phyloP scores from a whole-genome alignment of 192 early-diverging fungal genomes.

The Coemansia sp. region DNA sequence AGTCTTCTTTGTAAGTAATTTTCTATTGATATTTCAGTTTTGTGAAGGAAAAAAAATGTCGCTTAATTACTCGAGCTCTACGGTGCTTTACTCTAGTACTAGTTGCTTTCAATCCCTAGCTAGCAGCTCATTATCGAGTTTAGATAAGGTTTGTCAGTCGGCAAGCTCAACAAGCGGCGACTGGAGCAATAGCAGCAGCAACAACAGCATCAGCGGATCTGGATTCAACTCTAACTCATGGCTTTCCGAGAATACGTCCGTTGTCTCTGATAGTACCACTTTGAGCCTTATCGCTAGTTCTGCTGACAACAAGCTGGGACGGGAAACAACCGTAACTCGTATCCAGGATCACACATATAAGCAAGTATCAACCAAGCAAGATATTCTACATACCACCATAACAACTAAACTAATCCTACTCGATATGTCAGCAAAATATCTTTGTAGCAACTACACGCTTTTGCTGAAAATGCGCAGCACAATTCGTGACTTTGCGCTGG shows the following conservation, averaged over 20 bases:
- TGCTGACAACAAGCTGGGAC: background rate
- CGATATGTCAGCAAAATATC: background rate
- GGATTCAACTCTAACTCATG: background rate
- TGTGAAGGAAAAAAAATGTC: background rate
- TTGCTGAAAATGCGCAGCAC: background rate
- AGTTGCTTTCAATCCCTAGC: background rate
- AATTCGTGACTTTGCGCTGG: background rate
- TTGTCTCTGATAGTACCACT: background rate
- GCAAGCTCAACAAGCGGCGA: background rate
- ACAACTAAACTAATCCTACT: background rate
- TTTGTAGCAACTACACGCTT: background rate
- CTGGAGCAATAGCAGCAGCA: background rate
- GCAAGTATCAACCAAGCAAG: background rate
- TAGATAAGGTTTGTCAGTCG: background rate
- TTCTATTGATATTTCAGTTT: background rate
- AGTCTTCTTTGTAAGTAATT: background rate
- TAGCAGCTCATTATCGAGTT: background rate
- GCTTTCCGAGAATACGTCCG: background rate
- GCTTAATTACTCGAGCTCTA: background rate
- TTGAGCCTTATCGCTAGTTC: background rate
- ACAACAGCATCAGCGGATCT: background rate
- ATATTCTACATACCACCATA: background rate
- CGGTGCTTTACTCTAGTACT: background rate
- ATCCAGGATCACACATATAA: conserved; percentile 1
- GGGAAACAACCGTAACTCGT: background rate